Evolutionary conservation across 352 stramenopile genomes (phyloP), one percentile per base, ranked within the genome.

Genomic region (Aphanomyces stellatus): DNA sequence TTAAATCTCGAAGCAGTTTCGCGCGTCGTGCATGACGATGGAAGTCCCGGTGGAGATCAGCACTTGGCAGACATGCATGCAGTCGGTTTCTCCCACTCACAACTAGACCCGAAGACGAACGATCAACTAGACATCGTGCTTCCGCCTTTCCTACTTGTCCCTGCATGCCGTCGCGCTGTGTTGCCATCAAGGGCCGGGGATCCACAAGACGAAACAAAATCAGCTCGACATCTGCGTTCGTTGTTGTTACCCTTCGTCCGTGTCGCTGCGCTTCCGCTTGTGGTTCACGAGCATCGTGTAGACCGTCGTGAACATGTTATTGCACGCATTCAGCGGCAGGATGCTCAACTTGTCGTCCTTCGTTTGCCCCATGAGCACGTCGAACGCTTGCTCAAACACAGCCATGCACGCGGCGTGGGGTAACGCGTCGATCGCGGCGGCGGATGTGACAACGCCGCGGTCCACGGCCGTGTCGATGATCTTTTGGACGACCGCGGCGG

Each of bases 221-320:
- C 37, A 43, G 8, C 37, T 17, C 37, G 37, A 43, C 37, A 43
- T 43, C 37, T 43, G 37, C 37, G 17, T 43, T n/a, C n/a, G n/a
- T 53, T 30, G 19, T 13, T 22, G 19, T 53, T 53, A 53, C 13
- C 49, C 49, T 57, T 57, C 49, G 49, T 57, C 49, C 19, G 22
- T 19, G 25, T 57, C 49, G 30, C 22, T 37, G 49, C 49, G 49
- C 49, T 57, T 57, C 28, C 49, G 49, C 49, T 57, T 57, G 30
- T 57, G 49, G 33, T 57, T 57, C 19, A 57, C 49, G 25, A 57
- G 49, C 49, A 57, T 57, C 25, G 49, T 57, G 25, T 57, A 57
- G 19, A 57, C 30, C 25, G 22, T 57, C 19, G 49, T 57, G 25
- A 57, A 57, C 49, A 57, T 57, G 49, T 57, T 57, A 24, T 57